Percentiles rank a stretch among this genome's conserved stretches.
These are phyloP conservation scores for Cordyceps fumosorosea DNA, from an alignment of 2,329 filamentous ascomycete genomes.

Conservation along the genomic window DNA sequence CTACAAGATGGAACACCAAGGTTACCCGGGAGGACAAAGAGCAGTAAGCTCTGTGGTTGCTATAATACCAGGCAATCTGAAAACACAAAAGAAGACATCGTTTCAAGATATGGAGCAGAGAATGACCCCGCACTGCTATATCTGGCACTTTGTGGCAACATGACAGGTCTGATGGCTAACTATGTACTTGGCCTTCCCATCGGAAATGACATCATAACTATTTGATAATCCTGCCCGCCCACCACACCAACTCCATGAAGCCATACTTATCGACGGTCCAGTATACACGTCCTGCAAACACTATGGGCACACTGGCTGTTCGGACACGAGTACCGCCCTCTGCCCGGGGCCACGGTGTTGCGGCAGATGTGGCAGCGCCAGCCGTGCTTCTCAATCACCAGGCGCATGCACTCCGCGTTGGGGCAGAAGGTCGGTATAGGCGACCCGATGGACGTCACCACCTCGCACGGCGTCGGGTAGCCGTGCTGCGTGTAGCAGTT, in stretches of 20 bases:
- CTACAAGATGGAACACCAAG: too few species aligned
- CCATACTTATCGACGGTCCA: not conserved
- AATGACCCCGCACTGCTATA: too few species aligned
- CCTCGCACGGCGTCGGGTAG: not conserved
- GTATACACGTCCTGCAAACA: not conserved
- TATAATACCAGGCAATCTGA: too few species aligned
- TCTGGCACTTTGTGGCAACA: too few species aligned
- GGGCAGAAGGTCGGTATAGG: not conserved
- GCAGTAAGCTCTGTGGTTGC: too few species aligned
- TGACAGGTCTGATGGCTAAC: too few species aligned
- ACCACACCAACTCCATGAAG: too few species aligned
- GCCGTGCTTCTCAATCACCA: not conserved
- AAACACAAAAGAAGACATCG: too few species aligned
- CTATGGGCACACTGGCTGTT: not conserved
- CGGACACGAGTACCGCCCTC: not conserved
- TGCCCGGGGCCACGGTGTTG: not conserved
- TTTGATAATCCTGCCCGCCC: too few species aligned
- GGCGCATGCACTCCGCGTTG: not conserved
- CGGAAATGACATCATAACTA: not conserved
- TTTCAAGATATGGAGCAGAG: too few species aligned
- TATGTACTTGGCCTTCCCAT: not conserved
- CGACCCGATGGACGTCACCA: not conserved
- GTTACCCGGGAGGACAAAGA: too few species aligned
- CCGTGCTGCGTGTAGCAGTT: not conserved
- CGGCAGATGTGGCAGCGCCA: not conserved